Conservation (phyloP, 495 filamentous ascomycete species). For the Ramalina intermedia region DNA sequence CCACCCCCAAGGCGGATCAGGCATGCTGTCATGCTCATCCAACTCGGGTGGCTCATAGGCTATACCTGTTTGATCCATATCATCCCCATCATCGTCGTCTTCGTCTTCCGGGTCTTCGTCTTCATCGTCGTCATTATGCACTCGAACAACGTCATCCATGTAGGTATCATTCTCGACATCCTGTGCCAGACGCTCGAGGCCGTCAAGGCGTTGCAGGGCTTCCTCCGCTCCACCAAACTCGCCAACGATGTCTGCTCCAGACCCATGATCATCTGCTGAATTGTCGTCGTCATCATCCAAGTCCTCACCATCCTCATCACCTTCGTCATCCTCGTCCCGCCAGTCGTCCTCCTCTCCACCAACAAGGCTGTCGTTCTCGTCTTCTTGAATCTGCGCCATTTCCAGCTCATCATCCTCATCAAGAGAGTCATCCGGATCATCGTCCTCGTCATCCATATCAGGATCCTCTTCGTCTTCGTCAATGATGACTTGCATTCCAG, state of each 20-base stretch:
- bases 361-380: slow-evolving; percentile 47
- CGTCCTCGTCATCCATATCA: slow-evolving; percentile 56
- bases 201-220: slow-evolving; percentile 13
- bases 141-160: slow-evolving; percentile 50
- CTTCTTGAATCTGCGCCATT: slow-evolving; percentile 44
- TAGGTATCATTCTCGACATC: slow-evolving; percentile 13
- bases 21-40: slow-evolving; percentile 29
- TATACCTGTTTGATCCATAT: slow-evolving; percentile 50
- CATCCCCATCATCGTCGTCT: slow-evolving; percentile 62
- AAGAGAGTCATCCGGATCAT: slow-evolving; percentile 35
- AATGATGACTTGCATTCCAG: slow-evolving; percentile 64
- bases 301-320: slow-evolving; percentile 32
- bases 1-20: slow-evolving; percentile 38
- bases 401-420: slow-evolving; percentile 42
- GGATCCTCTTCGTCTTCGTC: slow-evolving; percentile 50
- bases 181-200: slow-evolving; percentile 6
- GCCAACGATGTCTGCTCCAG: slow-evolving; percentile 12
- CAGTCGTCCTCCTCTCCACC: slow-evolving; percentile 45
- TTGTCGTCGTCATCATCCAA: slow-evolving; percentile 4
- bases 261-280: slow-evolving; percentile 9
- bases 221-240: slow-evolving; percentile 11
- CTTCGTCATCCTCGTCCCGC: slow-evolving; percentile 47
- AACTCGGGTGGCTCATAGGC: slow-evolving; percentile 33
- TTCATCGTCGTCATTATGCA: slow-evolving; percentile 45
- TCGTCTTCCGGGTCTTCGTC: slow-evolving; percentile 24